Evolutionary conservation across 257 asterid species (phyloP), one percentile per base, ranked within the genome.

Genomic region (Perilla frutescens): DNA sequence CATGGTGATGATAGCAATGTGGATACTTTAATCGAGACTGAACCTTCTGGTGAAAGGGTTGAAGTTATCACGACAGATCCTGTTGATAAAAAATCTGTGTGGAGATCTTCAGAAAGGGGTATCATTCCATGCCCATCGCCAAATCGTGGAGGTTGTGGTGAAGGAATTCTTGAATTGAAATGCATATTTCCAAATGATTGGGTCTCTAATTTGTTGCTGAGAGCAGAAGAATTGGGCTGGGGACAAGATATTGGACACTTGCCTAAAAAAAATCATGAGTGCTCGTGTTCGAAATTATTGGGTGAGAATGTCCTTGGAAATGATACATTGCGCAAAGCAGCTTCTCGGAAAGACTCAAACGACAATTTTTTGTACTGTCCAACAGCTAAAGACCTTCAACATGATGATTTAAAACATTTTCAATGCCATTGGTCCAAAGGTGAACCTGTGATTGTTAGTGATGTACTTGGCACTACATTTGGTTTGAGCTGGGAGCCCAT

Each of bases 401-500:
- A 39, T 45, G 84, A 75, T 68, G 92, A 90, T 79, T 66, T 84
- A 82, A 78, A 80, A 73, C 97, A 94, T 86, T 91, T 93, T 75
- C 93, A 79, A 66, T 72, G 85, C 77, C 96, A 93, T 66, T 89
- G 96, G 96, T 71, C 80, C 53, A 87, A 77, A 84, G 98, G 97
- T 1, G 96, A 94, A 77, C 98, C 97, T 7, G 91, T 91, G 54
- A 78, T 94, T 74, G 97, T 91, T 49, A 90, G 90, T 76, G 74
- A 88, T 63, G 95, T 91, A 66, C 94, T 88, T 48, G 96, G 84
- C 36, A 86, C 88, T 47, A 80, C 95, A 8, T 34, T 53, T 71
- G 98, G 98, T 59, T 83, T 91, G 90, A 94, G 98, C 83, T 94
- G 98, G 98, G 97, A 94, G 74, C 98, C 98, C 14, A 89, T 88